Percentiles rank a stretch among this genome's conserved stretches.
Evolutionary conservation across 148 eudicot genomes (phyloP).

Genomic region (Arctostaphylos glauca): DNA sequence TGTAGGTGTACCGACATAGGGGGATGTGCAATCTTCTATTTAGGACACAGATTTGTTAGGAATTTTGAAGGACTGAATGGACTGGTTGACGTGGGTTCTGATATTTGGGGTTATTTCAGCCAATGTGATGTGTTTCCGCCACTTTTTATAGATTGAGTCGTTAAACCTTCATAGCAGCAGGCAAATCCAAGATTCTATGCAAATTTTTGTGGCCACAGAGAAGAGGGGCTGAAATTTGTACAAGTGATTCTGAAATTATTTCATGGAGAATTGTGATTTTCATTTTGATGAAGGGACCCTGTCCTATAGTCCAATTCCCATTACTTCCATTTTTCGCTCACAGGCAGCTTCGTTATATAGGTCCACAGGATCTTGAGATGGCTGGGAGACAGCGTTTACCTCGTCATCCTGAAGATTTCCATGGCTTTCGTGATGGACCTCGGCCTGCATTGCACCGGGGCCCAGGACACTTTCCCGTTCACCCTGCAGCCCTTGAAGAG

Average conservation of each 20-base stretch:
- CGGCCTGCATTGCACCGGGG: slow-evolving; percentile 49
- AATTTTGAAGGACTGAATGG: not conserved
- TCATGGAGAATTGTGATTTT: not conserved
- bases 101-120: not conserved
- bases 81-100: not conserved
- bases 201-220: not conserved
- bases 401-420: slow-evolving; percentile 51
- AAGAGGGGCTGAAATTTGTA: not conserved
- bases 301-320: not conserved
- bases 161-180: not conserved
- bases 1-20: not conserved
- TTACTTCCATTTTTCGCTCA: not conserved
- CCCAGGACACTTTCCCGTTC: slow-evolving; percentile 52
- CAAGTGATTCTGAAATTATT: not conserved
- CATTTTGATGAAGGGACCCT: not conserved
- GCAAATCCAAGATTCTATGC: not conserved
- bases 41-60: not conserved
- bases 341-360: not conserved
- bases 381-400: slow-evolving; percentile 78
- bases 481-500: slow-evolving; percentile 73
- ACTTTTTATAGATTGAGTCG: not conserved
- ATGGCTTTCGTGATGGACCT: slow-evolving; percentile 56
- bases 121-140: not conserved
- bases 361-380: slow-evolving; percentile 51
- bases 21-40: not conserved